Evolutionary conservation across 2,329 filamentous ascomycete genomes (phyloP).

Genomic region (Nannizziopsis arthrosporioides): DNA sequence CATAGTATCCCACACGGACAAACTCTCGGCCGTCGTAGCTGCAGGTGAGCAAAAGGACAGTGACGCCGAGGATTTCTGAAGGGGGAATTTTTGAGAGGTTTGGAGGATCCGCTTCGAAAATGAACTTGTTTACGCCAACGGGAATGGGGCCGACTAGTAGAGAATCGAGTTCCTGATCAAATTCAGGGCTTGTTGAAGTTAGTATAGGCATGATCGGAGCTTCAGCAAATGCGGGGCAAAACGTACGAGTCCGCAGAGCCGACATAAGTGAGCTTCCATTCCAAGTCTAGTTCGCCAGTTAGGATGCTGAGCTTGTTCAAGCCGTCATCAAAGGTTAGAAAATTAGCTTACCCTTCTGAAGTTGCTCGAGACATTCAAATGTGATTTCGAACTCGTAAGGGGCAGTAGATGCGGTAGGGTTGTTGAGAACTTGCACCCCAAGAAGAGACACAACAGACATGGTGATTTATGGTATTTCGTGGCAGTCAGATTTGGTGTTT

Average conservation of each 20-base stretch:
- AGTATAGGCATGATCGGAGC: not conserved
- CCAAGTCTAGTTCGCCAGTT: conserved; percentile 56
- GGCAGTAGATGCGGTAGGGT: conserved; percentile 85
- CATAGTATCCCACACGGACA: conserved; percentile 95
- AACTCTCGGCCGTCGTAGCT: conserved; percentile 95
- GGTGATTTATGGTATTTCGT: conserved; percentile 9
- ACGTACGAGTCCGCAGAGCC: conserved; percentile 92
- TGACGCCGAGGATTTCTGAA: conserved; percentile 91
- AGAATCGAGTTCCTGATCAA: conserved; percentile 96
- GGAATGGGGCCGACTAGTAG: conserved; percentile 96
- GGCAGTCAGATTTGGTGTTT: not conserved
- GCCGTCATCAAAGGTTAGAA: conserved; percentile 1
- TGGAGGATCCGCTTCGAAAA: conserved; percentile 90
- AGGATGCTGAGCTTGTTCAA: conserved; percentile 12
- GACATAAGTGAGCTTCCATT: conserved; percentile 99
- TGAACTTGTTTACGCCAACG: conserved; percentile 94
- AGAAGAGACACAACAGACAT: conserved; percentile 97
- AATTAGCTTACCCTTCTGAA: conserved; percentile 64
- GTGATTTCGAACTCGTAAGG: conserved; percentile 97
- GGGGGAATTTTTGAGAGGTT: conserved; percentile 83
- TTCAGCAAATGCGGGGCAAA: conserved; percentile 9
- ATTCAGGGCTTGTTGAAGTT: conserved; percentile 58
- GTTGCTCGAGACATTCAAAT: conserved; percentile 88
- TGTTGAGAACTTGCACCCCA: conserved; percentile 92
- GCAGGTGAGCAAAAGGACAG: conserved; percentile 90